Conservation (phyloP, 1,139 yeast genomes). For the Saccharomycopsis crataegensis region DNA sequence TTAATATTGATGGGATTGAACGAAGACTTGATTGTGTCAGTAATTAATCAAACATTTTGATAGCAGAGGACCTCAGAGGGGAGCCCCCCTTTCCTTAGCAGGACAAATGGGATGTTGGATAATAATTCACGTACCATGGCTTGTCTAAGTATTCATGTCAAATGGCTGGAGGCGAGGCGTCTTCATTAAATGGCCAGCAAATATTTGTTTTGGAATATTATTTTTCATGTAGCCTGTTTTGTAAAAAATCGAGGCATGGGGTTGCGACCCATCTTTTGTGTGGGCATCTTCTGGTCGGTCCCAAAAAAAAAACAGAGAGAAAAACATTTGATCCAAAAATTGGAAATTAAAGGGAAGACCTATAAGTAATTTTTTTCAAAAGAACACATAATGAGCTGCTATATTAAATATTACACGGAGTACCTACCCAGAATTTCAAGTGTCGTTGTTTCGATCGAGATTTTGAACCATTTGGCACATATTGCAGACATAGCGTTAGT, state of each 20-base stretch:
- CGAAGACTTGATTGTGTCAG: constrained; percentile 38
- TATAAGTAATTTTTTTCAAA: neutral
- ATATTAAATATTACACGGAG: constrained; percentile 28
- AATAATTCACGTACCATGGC: no score
- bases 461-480: neutral
- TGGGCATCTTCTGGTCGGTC: no score
- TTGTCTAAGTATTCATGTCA: no score
- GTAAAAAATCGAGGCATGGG: no score
- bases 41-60: neutral
- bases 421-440: constrained; percentile 27
- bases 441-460: constrained; percentile 19
- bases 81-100: no score
- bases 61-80: neutral
- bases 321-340: constrained; percentile 2
- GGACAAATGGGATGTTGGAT: no score
- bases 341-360: constrained; percentile 1
- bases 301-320: neutral
- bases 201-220: no score
- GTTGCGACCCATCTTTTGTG: no score
- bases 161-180: no score
- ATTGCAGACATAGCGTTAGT: neutral
- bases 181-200: no score
- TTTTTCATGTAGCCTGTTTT: no score
- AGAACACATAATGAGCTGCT: neutral
- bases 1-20: constrained; percentile 75